phyloP scores from a whole-genome alignment of 108 stramenopile species.

The Ochromonas danica region DNA sequence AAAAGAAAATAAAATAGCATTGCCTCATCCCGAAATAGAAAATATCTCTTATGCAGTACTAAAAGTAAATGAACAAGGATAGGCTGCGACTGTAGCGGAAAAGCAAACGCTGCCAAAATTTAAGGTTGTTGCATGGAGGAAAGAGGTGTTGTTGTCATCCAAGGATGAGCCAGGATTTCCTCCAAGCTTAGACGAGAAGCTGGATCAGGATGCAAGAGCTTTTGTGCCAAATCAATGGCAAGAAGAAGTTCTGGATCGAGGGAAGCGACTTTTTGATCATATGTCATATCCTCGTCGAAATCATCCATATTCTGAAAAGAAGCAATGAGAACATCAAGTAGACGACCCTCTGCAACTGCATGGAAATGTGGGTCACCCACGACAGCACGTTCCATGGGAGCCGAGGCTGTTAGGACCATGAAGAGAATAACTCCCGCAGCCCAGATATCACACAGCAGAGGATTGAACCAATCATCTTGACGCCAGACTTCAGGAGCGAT shows the following conservation, averaged over 20 bases:
- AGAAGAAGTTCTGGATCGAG: not conserved
- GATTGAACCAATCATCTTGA: slow-evolving; percentile 66
- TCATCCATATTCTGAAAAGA: no score
- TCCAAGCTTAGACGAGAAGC: slow-evolving; percentile 63
- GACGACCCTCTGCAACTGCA: slow-evolving; percentile 71
- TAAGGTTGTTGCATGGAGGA: no score
- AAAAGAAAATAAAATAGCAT: no score
- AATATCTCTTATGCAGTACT: no score
- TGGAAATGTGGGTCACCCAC: slow-evolving; percentile 72
- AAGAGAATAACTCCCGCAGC: slow-evolving; percentile 87
- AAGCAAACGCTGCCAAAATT: no score
- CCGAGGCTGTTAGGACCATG: slow-evolving; percentile 87
- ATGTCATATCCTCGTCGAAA: no score
- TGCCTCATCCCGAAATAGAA: no score
- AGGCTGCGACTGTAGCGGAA: no score
- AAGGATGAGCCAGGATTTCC: slow-evolving; percentile 64
- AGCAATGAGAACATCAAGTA: slow-evolving; percentile 68
- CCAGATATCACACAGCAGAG: slow-evolving; percentile 90
- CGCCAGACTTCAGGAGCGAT: slow-evolving; percentile 85
- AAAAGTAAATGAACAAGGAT: no score
- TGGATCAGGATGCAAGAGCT: slow-evolving; percentile 68
- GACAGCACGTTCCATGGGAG: slow-evolving; percentile 76
- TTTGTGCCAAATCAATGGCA: slow-evolving; percentile 70
- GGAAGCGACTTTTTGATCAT: not conserved
- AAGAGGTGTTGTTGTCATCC: slow-evolving; percentile 43